These are phyloP conservation scores for Mycena polygramma DNA, from an alignment of 768 basidiomycete genomes.

Conservation along the genomic window DNA sequence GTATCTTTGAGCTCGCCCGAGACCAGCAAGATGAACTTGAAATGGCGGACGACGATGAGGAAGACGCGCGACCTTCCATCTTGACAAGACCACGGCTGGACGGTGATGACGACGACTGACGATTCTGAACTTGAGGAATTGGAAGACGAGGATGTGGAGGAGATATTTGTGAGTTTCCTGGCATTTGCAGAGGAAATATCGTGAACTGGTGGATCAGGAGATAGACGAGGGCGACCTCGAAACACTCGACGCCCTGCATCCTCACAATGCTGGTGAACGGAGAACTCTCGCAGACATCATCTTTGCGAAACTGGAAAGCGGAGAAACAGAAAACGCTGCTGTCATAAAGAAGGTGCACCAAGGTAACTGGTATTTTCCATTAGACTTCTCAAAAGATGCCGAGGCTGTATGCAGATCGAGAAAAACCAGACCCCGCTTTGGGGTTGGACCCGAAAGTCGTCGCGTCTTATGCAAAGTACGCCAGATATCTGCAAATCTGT, in stretches of 20 bases:
- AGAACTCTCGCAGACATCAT: slow-evolving; percentile 97
- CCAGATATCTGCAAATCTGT: slow-evolving; percentile 23
- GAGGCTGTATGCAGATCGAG: slow-evolving; percentile 51
- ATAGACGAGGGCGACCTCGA: slow-evolving; percentile 93
- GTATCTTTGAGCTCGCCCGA: slow-evolving; percentile 92
- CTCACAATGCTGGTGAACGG: slow-evolving; percentile 79
- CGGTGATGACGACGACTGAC: slow-evolving; percentile 71
- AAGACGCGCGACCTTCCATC: slow-evolving; percentile 50
- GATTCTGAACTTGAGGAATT: slow-evolving; percentile 60
- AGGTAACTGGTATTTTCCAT: slow-evolving; percentile 51
- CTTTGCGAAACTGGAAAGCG: slow-evolving; percentile 88
- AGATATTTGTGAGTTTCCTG: slow-evolving; percentile 65
- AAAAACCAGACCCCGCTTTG: slow-evolving; percentile 82
- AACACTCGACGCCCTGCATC: slow-evolving; percentile 85
- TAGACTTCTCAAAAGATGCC: slow-evolving; percentile 1
- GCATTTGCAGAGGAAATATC: not conserved
- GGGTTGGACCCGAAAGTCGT: slow-evolving; percentile 94
- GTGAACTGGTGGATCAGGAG: slow-evolving; percentile 61
- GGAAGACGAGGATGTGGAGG: slow-evolving; percentile 68
- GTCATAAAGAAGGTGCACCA: slow-evolving; percentile 72
- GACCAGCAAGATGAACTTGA: slow-evolving; percentile 94
- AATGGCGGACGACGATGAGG: slow-evolving; percentile 70
- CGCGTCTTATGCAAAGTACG: slow-evolving; percentile 93
- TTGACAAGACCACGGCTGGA: slow-evolving; percentile 53
- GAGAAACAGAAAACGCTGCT: slow-evolving; percentile 65